Evolutionary conservation across 345 rosid species (phyloP), one percentile per base, ranked within the genome.

Genomic region (Euclidium syriacum): DNA sequence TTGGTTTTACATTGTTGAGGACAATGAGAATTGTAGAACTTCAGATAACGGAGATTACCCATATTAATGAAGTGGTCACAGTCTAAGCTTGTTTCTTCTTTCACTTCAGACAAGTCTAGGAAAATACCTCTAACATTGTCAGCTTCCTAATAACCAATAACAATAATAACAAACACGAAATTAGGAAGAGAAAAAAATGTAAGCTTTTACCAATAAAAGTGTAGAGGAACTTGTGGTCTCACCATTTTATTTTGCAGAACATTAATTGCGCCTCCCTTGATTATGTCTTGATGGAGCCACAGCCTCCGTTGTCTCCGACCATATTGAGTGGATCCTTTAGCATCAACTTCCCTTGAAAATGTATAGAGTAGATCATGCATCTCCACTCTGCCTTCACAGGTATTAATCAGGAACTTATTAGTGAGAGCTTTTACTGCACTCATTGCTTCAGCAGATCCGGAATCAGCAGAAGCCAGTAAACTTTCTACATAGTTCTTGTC

Each of bases 351-450:
- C 16, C 49, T 51, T 0, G 59, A 64, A 76, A 77, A 54, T 0
- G 15, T 71, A 50, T 61, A 64, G 10, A 72, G 41, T 24, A 69
- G 48, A 65, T 75, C 73, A 64, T 78, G 77, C 73, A 78, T 69
- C n/a, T 47, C 16, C 64, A 33, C 5, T n/a, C 25, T 29, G 12
- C 52, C 14, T 10, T 29, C 10, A 10, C 3, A 12, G 61, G 47
- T 18, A 41, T 54, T 25, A 18, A 79, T 35, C 14, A 79, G 20
- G 32, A 58, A 70, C 26, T 63, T 79, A 12, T 76, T 32, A 0
- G 25, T 0, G 1, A 79, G 78, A 29, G 15, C 12, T 19, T 30
- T 29, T 19, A 64, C 27, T 30, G 10, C 23, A 52, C 50, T 36
- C 18, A 1, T 18, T 11, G 20, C 7, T 10, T 15, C 44, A 35